Evolutionary conservation across 2,329 filamentous ascomycete genomes (phyloP), one percentile per base, ranked within the genome.

Genomic region (Fusarium secorum): DNA sequence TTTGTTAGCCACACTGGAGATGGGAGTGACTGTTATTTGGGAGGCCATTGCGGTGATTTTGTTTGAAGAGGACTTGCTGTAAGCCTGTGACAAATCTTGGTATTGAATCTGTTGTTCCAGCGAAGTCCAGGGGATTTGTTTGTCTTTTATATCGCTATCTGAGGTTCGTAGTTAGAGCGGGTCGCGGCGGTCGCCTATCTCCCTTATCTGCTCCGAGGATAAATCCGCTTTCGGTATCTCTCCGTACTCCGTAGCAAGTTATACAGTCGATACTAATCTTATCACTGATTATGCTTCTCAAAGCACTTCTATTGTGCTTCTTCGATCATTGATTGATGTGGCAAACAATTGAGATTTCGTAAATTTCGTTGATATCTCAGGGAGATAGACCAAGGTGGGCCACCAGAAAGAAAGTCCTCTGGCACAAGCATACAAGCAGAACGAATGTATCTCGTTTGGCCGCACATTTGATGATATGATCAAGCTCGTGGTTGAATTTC

Each of bases 21-120:
- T n/a, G n/a, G n/a, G n/a, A 26, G 81, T 74, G 42, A 85, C 75
- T 22, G 73, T 77, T 39, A 83, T 51, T 41, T 70, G 59, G 15
- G 75, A 74, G 41, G 73, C 15, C 74, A 77, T 77, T 64, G 13
- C 17, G 30, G 14, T 24, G 28, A 6, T n/a, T 2, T 4, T 15
- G 11, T n/a, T 3, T 22, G 14, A 38, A 13, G 10, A 28, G 10
- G 3, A 20, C n/a, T 33, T n/a, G 18, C 13, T 26, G 24, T 13
- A 28, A n/a, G 33, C 10, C 10, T 38, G 14, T 38, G 18, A 17
- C 3, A 20, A 26, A 8, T 36, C 10, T 17, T 26, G 18, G 24
- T 52, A 17, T n/a, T 17, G 1, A 17, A 4, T 26, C 4, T 38
- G 7, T n/a, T 26, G 4, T 26, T 9, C 11, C n/a, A 20, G 24